Percentiles rank a stretch among this genome's conserved stretches.
These are phyloP conservation scores for Pseudomonodictys pantanalensis DNA, from an alignment of 495 filamentous ascomycete genomes.

Conservation along the genomic window DNA sequence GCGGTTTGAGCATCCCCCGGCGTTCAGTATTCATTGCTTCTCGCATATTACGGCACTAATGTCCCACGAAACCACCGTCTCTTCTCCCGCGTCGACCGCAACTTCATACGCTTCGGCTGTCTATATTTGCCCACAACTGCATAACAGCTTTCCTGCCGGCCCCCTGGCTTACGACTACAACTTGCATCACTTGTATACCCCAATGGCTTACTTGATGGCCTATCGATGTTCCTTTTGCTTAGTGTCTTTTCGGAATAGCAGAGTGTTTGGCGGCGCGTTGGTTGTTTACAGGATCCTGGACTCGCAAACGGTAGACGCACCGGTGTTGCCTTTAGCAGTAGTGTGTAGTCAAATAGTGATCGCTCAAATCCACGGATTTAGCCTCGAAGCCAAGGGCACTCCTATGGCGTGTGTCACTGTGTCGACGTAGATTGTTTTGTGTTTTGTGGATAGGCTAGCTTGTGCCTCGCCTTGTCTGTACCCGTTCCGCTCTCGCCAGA, in stretches of 20 bases:
- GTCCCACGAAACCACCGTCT: background rate
- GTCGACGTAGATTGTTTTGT: too few species aligned
- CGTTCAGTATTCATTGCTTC: constrained; percentile 8
- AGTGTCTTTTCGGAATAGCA: constrained; percentile 8
- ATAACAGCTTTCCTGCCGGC: background rate
- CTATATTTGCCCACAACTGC: constrained; percentile 13
- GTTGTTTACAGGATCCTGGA: background rate
- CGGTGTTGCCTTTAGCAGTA: too few species aligned
- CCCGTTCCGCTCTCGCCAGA: too few species aligned
- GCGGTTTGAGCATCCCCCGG: background rate
- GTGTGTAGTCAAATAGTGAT: too few species aligned
- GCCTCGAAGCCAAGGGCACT: too few species aligned
- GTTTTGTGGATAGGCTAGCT: too few species aligned
- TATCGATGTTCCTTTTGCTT: background rate
- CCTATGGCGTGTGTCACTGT: too few species aligned
- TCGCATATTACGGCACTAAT: constrained; percentile 7
- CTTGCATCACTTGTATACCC: constrained; percentile 22
- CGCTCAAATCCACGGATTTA: too few species aligned
- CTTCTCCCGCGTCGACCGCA: constrained; percentile 28
- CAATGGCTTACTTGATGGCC: constrained; percentile 12
- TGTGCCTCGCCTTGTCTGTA: too few species aligned
- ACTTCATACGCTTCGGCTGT: constrained; percentile 11
- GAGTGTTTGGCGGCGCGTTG: background rate
- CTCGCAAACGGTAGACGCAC: too few species aligned
- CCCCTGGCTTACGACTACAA: background rate